Percentiles rank a stretch among this genome's conserved stretches.
Evolutionary conservation across 2,329 filamentous ascomycete species (phyloP).

Genomic region (Sporothrix variecibatus): DNA sequence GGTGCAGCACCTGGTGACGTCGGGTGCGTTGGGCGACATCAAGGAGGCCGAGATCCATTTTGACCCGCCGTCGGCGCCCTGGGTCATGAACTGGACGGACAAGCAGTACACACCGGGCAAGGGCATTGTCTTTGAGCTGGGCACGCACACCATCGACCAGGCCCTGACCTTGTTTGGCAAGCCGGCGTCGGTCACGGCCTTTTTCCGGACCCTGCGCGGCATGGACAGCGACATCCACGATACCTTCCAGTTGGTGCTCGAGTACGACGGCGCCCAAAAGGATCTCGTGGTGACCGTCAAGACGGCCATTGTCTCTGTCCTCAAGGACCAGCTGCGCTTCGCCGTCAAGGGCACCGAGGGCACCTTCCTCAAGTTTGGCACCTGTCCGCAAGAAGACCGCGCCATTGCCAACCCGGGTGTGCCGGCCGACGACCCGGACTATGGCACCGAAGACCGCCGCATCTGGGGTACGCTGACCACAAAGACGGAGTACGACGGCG

Average conservation of each 20-base stretch:
- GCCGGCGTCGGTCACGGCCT: conserved; percentile 58
- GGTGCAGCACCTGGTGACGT: conserved; percentile 52
- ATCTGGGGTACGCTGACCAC: conserved; percentile 44
- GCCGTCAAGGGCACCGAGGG: conserved; percentile 64
- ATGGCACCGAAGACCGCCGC: conserved; percentile 41
- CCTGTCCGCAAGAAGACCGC: conserved; percentile 42
- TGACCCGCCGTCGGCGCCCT: conserved; percentile 51
- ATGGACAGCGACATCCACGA: conserved; percentile 46
- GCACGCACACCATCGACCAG: conserved; percentile 63
- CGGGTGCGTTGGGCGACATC: conserved; percentile 58
- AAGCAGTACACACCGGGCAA: conserved; percentile 40
- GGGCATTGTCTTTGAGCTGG: conserved; percentile 45
- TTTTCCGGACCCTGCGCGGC: conserved; percentile 55
- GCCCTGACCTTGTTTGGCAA: conserved; percentile 58
- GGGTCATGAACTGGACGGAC: conserved; percentile 39
- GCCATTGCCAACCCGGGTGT: conserved; percentile 27
- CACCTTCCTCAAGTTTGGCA: conserved; percentile 42
- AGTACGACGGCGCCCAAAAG: conserved; percentile 49
- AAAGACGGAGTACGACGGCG: conserved; percentile 41
- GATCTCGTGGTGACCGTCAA: conserved; percentile 59
- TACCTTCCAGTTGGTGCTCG: conserved; percentile 57
- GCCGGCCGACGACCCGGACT: conserved; percentile 34
- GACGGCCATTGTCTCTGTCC: conserved; percentile 58
- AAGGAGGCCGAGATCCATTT: conserved; percentile 68
- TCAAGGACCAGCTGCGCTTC: conserved; percentile 61